Conservation (phyloP, 192 early-diverging fungal species). For the Coemansia sp. region DNA sequence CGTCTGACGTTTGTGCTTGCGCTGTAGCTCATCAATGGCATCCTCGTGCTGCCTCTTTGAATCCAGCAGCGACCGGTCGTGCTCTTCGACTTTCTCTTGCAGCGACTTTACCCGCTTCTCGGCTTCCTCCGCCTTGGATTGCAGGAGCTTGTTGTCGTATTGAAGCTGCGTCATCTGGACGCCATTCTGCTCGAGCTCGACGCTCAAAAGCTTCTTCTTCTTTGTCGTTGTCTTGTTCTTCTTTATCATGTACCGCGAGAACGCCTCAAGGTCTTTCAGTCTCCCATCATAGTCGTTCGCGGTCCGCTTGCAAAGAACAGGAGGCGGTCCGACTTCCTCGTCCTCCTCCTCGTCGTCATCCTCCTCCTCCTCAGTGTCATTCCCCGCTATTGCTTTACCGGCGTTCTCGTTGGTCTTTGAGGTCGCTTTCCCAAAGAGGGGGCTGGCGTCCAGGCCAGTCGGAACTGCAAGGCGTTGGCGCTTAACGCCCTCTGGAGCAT, state of each 20-base stretch:
- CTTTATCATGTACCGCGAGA: conserved; percentile 51
- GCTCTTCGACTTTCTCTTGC: conserved; percentile 13
- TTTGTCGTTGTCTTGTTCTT: conserved; percentile 53
- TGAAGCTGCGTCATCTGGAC: conserved; percentile 45
- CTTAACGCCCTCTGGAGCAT: conserved; percentile 20
- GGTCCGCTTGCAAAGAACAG: conserved; percentile 20
- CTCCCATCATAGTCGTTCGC: conserved; percentile 61
- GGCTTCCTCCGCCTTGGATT: conserved; percentile 30
- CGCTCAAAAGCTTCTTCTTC: conserved; percentile 55
- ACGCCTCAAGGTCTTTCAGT: conserved; percentile 73
- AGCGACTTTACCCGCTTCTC: conserved; percentile 25
- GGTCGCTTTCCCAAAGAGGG: not conserved
- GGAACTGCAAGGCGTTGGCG: conserved; percentile 24
- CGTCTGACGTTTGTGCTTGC: conserved; percentile 27
- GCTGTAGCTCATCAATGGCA: conserved; percentile 31
- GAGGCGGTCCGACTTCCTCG: conserved; percentile 33
- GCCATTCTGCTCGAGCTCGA: conserved; percentile 56
- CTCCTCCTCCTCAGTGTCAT: conserved; percentile 10
- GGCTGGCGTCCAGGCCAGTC: not conserved
- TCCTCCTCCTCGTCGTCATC: conserved; percentile 23
- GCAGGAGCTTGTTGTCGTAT: conserved; percentile 35
- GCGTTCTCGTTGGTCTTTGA: conserved; percentile 3
- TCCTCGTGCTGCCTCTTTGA: conserved; percentile 27
- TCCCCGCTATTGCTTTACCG: not conserved
- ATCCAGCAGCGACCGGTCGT: conserved; percentile 14